Percentiles rank a stretch among this genome's conserved stretches.
These are phyloP conservation scores for Naegleria gruberi DNA, from an alignment of 208 protist species.

Conservation along the genomic window DNA sequence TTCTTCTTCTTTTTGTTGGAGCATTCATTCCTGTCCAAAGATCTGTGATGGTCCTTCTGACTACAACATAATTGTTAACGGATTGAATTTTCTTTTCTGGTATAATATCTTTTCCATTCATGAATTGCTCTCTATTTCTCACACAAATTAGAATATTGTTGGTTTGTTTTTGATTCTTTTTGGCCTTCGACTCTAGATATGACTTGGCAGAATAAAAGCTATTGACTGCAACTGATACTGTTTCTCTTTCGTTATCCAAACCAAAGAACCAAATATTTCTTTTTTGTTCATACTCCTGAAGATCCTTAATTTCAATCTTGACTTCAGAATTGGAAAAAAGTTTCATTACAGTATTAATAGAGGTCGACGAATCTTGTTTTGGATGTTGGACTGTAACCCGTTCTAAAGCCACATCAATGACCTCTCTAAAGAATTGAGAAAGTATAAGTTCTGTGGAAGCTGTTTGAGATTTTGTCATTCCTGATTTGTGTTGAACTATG, in stretches of 20 bases:
- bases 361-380: background rate
- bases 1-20: background rate
- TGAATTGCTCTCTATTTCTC: constrained; percentile 14
- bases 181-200: background rate
- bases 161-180: background rate
- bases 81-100: background rate
- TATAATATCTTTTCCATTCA: background rate
- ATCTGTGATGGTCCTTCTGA: background rate
- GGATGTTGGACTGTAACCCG: background rate
- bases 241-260: constrained; percentile 11
- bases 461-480: background rate
- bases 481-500: background rate
- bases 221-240: background rate
- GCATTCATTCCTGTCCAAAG: background rate
- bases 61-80: background rate
- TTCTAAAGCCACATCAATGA: background rate
- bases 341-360: background rate
- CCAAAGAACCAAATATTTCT: constrained; percentile 22
- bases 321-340: background rate
- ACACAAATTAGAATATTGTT: constrained; percentile 7
- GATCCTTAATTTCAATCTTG: background rate
- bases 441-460: background rate
- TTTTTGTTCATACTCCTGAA: background rate
- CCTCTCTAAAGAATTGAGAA: constrained; percentile 11
- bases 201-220: background rate